These are phyloP conservation scores for Pseudogymnoascus sp. DNA, from an alignment of 2,329 filamentous ascomycete genomes.

Conservation along the genomic window DNA sequence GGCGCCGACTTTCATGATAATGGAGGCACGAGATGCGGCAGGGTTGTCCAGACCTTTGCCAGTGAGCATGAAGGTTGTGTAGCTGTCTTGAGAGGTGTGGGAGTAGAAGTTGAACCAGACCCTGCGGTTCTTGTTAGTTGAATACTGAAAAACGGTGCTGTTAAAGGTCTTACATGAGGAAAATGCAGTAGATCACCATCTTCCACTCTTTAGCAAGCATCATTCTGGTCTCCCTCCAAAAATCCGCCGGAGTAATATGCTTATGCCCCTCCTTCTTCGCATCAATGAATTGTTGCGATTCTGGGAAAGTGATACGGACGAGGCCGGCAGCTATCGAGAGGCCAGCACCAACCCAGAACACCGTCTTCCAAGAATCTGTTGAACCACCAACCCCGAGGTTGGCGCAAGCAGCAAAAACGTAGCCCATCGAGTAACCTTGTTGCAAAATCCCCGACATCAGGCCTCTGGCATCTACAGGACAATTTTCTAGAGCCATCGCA, in stretches of 20 bases:
- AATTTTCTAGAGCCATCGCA: slow-evolving; percentile 63
- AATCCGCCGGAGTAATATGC: slow-evolving; percentile 39
- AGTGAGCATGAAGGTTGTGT: slow-evolving; percentile 70
- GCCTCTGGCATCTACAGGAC: slow-evolving; percentile 34
- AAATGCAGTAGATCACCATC: slow-evolving; percentile 67
- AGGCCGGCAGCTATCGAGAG: slow-evolving; percentile 62
- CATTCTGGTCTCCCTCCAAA: slow-evolving; percentile 60
- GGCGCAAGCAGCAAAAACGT: slow-evolving; percentile 65
- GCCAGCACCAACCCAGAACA: slow-evolving; percentile 65
- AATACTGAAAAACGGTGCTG: slow-evolving; percentile 30
- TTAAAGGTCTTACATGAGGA: slow-evolving; percentile 49
- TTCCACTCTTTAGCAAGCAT: slow-evolving; percentile 68
- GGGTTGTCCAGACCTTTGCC: slow-evolving; percentile 61
- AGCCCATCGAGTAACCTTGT: slow-evolving; percentile 70
- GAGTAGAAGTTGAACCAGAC: slow-evolving; percentile 58
- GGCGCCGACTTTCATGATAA: slow-evolving; percentile 71
- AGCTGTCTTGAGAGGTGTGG: slow-evolving; percentile 73
- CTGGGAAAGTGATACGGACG: slow-evolving; percentile 60
- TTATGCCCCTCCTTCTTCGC: slow-evolving; percentile 54
- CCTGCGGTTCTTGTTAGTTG: slow-evolving; percentile 20
- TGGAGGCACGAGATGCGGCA: slow-evolving; percentile 63
- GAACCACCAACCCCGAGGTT: slow-evolving; percentile 64
- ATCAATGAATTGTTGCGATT: slow-evolving; percentile 67
- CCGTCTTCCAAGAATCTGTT: slow-evolving; percentile 61
- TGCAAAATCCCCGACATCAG: slow-evolving; percentile 77